Conservation (phyloP, 768 basidiomycete genomes). For the Psilocybe azurescens region DNA sequence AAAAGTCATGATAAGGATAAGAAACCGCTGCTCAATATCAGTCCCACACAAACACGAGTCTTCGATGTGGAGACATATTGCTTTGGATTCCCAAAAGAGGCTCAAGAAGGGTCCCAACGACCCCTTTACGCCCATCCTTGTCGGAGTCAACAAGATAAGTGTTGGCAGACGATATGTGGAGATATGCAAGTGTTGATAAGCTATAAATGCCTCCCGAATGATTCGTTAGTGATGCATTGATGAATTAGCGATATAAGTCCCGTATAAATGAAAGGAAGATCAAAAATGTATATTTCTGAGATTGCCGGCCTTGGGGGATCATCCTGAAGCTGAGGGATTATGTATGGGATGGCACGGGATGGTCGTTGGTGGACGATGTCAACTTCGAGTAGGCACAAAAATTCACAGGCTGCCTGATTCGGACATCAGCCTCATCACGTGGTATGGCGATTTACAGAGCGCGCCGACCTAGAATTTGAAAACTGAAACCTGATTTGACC, state of each 20-base stretch:
- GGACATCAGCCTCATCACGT: no score
- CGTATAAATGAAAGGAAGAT: not conserved
- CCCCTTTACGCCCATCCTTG: not conserved
- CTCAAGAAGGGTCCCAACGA: not conserved
- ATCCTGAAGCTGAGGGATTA: no score
- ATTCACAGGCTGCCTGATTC: no score
- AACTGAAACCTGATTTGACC: no score
- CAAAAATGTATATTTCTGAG: no score
- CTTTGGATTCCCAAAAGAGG: not conserved
- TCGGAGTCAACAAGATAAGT: not conserved
- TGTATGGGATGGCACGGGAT: no score
- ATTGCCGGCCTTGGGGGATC: no score
- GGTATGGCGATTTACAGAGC: no score
- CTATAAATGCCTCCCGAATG: not conserved
- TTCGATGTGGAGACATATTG: not conserved
- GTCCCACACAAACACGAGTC: constrained; percentile 10
- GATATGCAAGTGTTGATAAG: not conserved
- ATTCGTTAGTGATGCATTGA: not conserved
- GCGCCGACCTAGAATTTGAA: no score
- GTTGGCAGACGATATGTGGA: not conserved
- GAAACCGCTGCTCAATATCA: constrained; percentile 15
- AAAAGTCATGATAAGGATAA: constrained; percentile 14
- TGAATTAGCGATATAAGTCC: not conserved
- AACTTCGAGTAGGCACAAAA: no score
- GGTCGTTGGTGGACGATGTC: no score